Conservation (phyloP, 2,329 filamentous ascomycete genomes). For the Alternaria hordeiaustralica region DNA sequence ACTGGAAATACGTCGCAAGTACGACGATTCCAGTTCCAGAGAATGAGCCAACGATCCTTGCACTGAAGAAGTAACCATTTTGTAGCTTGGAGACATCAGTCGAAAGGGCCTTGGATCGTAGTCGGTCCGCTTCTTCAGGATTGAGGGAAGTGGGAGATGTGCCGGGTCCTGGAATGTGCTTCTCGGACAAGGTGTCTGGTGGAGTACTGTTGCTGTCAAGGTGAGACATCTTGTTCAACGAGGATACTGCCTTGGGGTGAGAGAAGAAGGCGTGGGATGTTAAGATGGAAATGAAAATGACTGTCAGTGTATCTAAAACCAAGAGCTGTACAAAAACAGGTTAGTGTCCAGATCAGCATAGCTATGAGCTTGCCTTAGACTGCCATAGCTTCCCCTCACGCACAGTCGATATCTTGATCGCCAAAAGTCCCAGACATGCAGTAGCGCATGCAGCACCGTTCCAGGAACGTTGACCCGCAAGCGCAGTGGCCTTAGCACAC, state of each 20-base stretch:
- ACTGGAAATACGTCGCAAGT: constrained; percentile 23
- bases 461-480: background rate
- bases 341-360: background rate
- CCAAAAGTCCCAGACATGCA: background rate
- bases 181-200: background rate
- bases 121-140: background rate
- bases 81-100: background rate
- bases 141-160: background rate
- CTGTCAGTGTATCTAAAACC: background rate
- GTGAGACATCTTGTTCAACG: background rate
- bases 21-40: constrained; percentile 20
- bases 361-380: background rate
- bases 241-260: background rate
- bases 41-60: background rate
- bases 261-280: background rate
- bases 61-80: background rate
- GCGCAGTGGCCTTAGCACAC: background rate
- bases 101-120: background rate
- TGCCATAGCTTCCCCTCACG: background rate
- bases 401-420: background rate
- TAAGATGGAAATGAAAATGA: background rate
- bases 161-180: background rate
- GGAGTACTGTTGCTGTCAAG: fast-evolving
- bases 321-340: background rate
- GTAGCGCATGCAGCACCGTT: background rate